Base-by-base conservation (phyloP, 1,139 yeast species). In the Pichia sp. region DNA sequence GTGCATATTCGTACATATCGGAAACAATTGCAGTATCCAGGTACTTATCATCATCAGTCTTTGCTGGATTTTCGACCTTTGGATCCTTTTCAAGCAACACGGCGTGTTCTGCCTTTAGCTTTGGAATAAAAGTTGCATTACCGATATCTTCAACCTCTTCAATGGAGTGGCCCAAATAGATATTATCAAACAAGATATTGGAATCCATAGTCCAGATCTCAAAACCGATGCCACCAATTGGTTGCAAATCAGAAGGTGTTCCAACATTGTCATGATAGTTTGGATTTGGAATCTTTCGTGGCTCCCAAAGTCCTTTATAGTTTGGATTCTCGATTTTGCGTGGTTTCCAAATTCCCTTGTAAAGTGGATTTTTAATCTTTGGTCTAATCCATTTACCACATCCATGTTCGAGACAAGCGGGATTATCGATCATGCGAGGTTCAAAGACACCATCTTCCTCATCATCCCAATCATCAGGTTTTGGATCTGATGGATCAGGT, bases 121-220 rank as follows among this genome's bases (percentile, higher is more conserved):
- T 87, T 34, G 77, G 74, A 21, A 62, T 49, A 60, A 73, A 87
- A 0, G 96, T 86, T 14, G 62, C 57, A 55, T 87, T 87, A 18
- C 96, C 96, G 48, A 87, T 67, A 12, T 53, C 45, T 62, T 87
- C 96, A 8, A 96, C 96, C 53, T 87, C 96, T 20, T 62, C 66
- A 14, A 86, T 62, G 4, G 85, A 77, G 53, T 84, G 91, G 12
- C 96, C 96, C 44, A 88, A 56, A 56, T 86, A 87, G 39, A 87
- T 75, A 60, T 87, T 85, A 58, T 85, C 86, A 55, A 88, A 85
- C 53, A 84, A 50, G 34, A 85, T 72, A 35, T 80, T 73, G 30
- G 69, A 67, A 47, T 84, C 82, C 79, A 87, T 80, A 38, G 93
- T 75, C 95, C 96, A 87, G 47, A 87, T 66, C 58, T 88, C 97